phyloP scores from a whole-genome alignment of 495 filamentous ascomycete species.

The Cenococcum geophilum region DNA sequence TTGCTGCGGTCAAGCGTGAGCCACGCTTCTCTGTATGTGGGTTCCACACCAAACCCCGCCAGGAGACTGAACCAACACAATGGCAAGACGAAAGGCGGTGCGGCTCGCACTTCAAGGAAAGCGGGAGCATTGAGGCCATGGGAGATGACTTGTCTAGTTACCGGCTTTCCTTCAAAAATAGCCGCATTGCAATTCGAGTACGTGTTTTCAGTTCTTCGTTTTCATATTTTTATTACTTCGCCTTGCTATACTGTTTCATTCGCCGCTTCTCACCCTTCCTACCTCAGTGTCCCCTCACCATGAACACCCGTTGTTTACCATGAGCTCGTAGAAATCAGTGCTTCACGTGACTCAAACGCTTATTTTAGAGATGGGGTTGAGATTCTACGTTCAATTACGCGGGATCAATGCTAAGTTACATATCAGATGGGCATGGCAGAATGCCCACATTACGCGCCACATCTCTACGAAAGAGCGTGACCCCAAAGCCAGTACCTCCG shows the following conservation, averaged over 20 bases:
- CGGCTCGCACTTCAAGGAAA: slow-evolving; percentile 59
- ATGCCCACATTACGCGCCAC: slow-evolving; percentile 68
- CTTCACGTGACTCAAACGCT: too few relatives aligned
- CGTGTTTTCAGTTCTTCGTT: slow-evolving; percentile 32
- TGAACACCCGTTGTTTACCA: too few relatives aligned
- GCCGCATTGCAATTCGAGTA: slow-evolving; percentile 95
- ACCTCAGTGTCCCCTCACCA: too few relatives aligned
- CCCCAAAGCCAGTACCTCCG: slow-evolving; percentile 29
- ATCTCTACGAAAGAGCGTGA: slow-evolving; percentile 51
- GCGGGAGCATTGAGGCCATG: slow-evolving; percentile 61
- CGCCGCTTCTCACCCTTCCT: too few relatives aligned
- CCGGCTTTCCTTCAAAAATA: slow-evolving; percentile 78
- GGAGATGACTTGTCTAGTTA: slow-evolving; percentile 87
- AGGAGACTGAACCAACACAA: slow-evolving; percentile 87
- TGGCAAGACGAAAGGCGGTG: slow-evolving; percentile 70
- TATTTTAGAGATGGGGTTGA: too few relatives aligned
- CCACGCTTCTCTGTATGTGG: slow-evolving; percentile 67
- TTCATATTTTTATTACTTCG: not conserved
- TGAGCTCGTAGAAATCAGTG: too few relatives aligned
- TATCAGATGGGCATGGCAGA: slow-evolving; percentile 84
- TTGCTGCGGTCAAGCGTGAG: slow-evolving; percentile 74
- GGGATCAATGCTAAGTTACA: not conserved
- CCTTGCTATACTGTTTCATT: not conserved
- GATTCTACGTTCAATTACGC: too few relatives aligned
- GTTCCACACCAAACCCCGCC: slow-evolving; percentile 80